These are phyloP conservation scores for Zoysia pacifica DNA, from an alignment of 176 grass and related monocot genomes.

Conservation along the genomic window DNA sequence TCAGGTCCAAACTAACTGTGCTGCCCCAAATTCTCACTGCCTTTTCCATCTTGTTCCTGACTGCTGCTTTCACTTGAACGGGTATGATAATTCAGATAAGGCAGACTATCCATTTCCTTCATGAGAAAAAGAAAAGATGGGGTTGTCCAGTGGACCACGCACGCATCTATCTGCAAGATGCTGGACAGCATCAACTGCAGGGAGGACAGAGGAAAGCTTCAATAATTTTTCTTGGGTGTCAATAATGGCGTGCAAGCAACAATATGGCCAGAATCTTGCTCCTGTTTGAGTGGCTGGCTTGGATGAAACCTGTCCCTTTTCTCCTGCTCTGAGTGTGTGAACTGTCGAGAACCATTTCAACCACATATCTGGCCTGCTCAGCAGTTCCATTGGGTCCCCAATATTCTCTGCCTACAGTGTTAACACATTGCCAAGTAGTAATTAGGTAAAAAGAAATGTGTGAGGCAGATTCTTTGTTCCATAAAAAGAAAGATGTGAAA, in stretches of 20 bases:
- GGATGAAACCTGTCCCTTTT: slow-evolving; percentile 15
- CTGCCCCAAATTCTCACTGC: neutral
- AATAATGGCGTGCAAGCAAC: slow-evolving; percentile 43
- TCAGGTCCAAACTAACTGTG: slow-evolving; percentile 33
- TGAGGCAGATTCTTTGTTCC: neutral
- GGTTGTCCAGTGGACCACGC: slow-evolving; percentile 39
- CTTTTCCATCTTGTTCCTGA: neutral
- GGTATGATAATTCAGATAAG: slow-evolving; percentile 40
- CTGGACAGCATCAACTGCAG: slow-evolving; percentile 48
- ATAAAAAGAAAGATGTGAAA: neutral
- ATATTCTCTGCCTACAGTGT: slow-evolving; percentile 23
- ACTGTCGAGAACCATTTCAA: slow-evolving; percentile 28
- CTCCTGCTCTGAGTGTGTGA: slow-evolving; percentile 19
- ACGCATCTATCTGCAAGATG: slow-evolving; percentile 54
- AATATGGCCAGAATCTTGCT: slow-evolving; percentile 49
- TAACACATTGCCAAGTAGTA: slow-evolving; percentile 17
- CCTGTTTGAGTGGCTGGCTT: slow-evolving; percentile 39
- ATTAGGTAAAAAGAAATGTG: neutral
- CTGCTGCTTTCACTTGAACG: slow-evolving; percentile 24
- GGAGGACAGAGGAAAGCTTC: slow-evolving; percentile 34
- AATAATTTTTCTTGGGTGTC: slow-evolving; percentile 45
- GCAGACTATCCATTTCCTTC: slow-evolving; percentile 42
- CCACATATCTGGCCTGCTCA: slow-evolving; percentile 42
- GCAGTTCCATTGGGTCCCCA: slow-evolving; percentile 13
- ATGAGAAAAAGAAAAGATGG: slow-evolving; percentile 3